These are phyloP conservation scores for Cyathus striatus DNA, from an alignment of 768 basidiomycete genomes.

Conservation along the genomic window DNA sequence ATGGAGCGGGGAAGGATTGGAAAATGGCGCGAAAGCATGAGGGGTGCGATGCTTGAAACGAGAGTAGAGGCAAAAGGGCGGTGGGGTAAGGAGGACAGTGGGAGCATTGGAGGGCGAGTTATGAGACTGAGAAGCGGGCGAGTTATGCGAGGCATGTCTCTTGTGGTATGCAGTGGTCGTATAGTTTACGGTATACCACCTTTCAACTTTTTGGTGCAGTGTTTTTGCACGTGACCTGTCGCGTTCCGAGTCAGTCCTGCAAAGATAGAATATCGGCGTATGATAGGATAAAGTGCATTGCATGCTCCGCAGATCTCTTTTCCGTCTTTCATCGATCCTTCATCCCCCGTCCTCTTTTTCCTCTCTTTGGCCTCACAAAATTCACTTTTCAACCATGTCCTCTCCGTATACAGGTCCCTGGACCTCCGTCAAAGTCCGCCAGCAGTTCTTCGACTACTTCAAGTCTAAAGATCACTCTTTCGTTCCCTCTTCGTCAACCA, in stretches of 20 bases:
- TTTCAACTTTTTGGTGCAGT: not conserved
- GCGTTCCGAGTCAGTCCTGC: not conserved
- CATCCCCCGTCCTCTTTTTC: constrained; percentile 6
- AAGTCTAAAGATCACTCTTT: constrained; percentile 75
- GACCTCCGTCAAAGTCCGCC: constrained; percentile 79
- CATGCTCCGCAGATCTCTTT: constrained; percentile 16
- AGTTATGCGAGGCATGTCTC: constrained; percentile 40
- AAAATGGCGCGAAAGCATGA: constrained; percentile 4
- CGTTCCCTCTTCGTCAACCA: constrained; percentile 85
- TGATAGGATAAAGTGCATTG: not conserved
- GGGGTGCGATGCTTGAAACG: constrained; percentile 1
- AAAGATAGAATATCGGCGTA: not conserved
- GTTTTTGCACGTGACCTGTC: not conserved
- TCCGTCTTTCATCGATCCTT: constrained; percentile 20
- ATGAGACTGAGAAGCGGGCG: constrained; percentile 30
- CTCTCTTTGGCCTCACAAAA: constrained; percentile 3
- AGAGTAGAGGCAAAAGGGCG: constrained; percentile 7
- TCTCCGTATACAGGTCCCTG: constrained; percentile 45
- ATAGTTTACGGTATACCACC: not conserved
- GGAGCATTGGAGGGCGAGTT: constrained; percentile 24
- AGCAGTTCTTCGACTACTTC: constrained; percentile 92
- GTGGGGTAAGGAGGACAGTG: constrained; percentile 11
- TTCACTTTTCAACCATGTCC: constrained; percentile 26
- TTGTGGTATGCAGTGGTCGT: not conserved
- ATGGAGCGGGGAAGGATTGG: constrained; percentile 4